Percentiles rank a stretch among this genome's conserved stretches.
Conservation (phyloP, 345 rosid species). For the Alliaria petiolata region DNA sequence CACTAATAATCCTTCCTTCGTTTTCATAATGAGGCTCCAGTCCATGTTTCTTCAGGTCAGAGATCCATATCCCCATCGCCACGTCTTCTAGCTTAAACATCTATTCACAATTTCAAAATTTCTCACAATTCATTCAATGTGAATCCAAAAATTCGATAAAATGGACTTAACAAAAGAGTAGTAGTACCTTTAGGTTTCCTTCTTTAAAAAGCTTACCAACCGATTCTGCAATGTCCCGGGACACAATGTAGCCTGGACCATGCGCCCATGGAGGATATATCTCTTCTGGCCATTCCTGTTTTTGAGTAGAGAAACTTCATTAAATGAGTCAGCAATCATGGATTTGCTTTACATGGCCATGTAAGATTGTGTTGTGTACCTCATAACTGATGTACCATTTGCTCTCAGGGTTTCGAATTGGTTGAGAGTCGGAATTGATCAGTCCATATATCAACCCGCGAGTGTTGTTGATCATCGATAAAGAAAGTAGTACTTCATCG, state of each 20-base stretch:
- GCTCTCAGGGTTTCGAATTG: conserved; percentile 82
- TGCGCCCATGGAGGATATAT: conserved; percentile 92
- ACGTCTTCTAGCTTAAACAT: conserved; percentile 99
- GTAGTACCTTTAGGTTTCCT: conserved; percentile 61
- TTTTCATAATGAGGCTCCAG: conserved; percentile 58
- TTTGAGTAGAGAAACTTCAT: neutral
- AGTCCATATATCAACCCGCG: conserved; percentile 82
- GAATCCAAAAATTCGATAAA: neutral
- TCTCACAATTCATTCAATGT: neutral
- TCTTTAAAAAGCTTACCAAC: conserved; percentile 52
- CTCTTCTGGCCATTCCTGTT: conserved; percentile 82
- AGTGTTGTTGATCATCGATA: conserved; percentile 50
- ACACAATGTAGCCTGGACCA: conserved; percentile 91
- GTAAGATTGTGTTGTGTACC: conserved; percentile 42
- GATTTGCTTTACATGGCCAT: neutral
- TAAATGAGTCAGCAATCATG: neutral
- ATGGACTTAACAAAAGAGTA: neutral
- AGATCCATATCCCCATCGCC: conserved; percentile 97
- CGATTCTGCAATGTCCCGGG: conserved; percentile 69
- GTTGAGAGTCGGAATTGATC: conserved; percentile 78
- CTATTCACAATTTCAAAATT: conserved; percentile 33
- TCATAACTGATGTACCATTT: conserved; percentile 89
- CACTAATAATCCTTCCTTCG: conserved; percentile 63
- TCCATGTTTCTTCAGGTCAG: conserved; percentile 64
- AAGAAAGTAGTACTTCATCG: conserved; percentile 76